Evolutionary conservation across 176 grass and related monocot species (phyloP), one percentile per base, ranked within the genome.

Genomic region (Saccharum officinarum): DNA sequence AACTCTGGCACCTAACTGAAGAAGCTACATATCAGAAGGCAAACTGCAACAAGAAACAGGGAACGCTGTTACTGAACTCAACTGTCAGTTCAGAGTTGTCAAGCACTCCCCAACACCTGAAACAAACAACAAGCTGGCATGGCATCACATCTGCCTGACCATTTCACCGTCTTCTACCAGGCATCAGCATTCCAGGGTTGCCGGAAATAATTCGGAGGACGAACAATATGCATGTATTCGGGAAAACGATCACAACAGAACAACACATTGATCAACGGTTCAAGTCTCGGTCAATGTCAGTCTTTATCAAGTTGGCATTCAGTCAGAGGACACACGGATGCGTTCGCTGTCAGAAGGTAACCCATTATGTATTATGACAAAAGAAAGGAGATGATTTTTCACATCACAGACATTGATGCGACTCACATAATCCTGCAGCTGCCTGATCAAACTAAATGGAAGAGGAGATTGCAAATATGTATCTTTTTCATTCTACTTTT

Each of bases 231-330:
- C 38, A 25, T 13, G 18, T 70, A 12, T 15, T 8, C 2, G 22
- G 39, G 23, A 75, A 73, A 74, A 31, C 18, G 8, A 3, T 54
- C 73, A 75, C 46, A 52, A 15, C 3, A 13, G 0, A 4, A 16
- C 71, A 8, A 18, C 45, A 9, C 15, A 60, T 12, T 3, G 57
- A 52, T 14, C n/a, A 46, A 71, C 49, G 45, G 42, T 6, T 31
- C n/a, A n/a, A n/a, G n/a, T 37, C 31, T 33, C 0, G 5, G 80
- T 65, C 86, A 78, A 78, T 47, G 31, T 67, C 8, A 26, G 68
- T 80, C 82, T 54, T 33, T 74, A 22, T 84, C 59, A 18, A 18
- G 33, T 52, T 71, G 74, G 47, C 86, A n/a, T 1, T 33, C 33
- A 7, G 57, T 44, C 76, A 44, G 23, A 63, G 59, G 26, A 62